phyloP scores from a whole-genome alignment of 1,139 yeast species.

The Hyphopichia burtonii region DNA sequence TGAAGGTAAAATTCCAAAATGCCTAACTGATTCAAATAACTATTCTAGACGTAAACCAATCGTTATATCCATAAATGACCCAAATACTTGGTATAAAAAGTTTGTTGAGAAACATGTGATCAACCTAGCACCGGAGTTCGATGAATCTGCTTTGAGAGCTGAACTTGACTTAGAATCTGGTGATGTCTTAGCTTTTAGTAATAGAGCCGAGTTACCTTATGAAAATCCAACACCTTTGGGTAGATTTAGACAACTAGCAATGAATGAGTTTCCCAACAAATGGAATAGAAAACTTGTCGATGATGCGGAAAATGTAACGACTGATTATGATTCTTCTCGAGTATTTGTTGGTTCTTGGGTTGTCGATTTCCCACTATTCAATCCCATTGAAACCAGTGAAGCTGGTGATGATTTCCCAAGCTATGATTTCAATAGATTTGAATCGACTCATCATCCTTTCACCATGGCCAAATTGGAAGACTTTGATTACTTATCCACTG shows the following conservation, averaged over 20 bases:
- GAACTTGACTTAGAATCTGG: constrained; percentile 54
- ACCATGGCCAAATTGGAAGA: constrained; percentile 84
- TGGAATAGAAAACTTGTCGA: constrained; percentile 47
- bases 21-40: constrained; percentile 38
- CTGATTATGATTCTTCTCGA: constrained; percentile 17
- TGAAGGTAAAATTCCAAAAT: constrained; percentile 24
- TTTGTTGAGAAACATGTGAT: constrained; percentile 32
- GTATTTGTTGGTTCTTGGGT: constrained; percentile 81
- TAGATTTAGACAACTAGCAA: constrained; percentile 71
- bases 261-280: constrained; percentile 48
- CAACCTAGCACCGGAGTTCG: constrained; percentile 12
- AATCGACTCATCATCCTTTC: constrained; percentile 94
- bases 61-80: constrained; percentile 46
- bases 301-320: constrained; percentile 13
- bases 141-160: constrained; percentile 22
- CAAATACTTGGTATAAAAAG: constrained; percentile 42
- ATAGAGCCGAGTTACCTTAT: constrained; percentile 63
- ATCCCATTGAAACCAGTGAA: constrained; percentile 59
- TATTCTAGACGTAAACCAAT: constrained; percentile 64
- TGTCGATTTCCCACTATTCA: constrained; percentile 84
- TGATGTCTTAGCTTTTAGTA: constrained; percentile 73
- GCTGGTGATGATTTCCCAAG: constrained; percentile 50
- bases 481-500: constrained; percentile 49
- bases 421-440: constrained; percentile 49
- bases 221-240: constrained; percentile 98